A percentile compares a stretch with the other conserved stretches of the same genome.
Evolutionary conservation across 2,329 filamentous ascomycete species (phyloP).

Genomic region (Clonostachys sp.): DNA sequence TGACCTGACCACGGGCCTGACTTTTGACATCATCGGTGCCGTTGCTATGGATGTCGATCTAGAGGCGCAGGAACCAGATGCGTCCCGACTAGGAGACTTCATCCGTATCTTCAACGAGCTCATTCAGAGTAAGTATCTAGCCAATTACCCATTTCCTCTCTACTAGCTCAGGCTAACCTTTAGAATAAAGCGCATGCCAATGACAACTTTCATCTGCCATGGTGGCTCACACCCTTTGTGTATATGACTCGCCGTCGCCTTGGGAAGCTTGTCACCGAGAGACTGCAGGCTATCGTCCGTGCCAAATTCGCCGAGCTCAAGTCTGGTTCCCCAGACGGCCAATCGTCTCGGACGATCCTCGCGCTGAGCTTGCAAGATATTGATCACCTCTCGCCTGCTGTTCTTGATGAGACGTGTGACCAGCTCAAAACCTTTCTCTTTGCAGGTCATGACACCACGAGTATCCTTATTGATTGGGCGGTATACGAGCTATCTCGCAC

Average conservation of each 20-base stretch:
- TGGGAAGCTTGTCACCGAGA: not conserved
- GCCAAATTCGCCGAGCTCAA: too few relatives aligned
- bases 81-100: conserved; percentile 15
- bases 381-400: conserved; percentile 11
- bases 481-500: conserved; percentile 77
- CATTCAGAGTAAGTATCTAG: not conserved
- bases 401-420: conserved; percentile 48
- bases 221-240: conserved; percentile 11
- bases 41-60: conserved; percentile 26
- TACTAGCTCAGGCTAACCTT: not conserved
- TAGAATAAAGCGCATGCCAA: conserved; percentile 1
- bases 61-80: conserved; percentile 18
- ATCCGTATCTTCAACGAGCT: conserved; percentile 20
- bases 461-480: conserved; percentile 73
- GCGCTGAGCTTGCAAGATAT: conserved; percentile 20
- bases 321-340: not conserved
- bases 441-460: conserved; percentile 85
- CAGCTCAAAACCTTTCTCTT: conserved; percentile 80
- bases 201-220: conserved; percentile 6
- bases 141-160: not conserved
- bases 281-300: too few relatives aligned
- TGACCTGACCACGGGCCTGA: conserved; percentile 19
- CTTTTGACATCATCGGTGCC: conserved; percentile 31
- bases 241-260: conserved; percentile 10
- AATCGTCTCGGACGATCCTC: conserved; percentile 6